These are phyloP conservation scores for Psilocybe cyanescens DNA, from an alignment of 768 basidiomycete genomes.

Conservation along the genomic window DNA sequence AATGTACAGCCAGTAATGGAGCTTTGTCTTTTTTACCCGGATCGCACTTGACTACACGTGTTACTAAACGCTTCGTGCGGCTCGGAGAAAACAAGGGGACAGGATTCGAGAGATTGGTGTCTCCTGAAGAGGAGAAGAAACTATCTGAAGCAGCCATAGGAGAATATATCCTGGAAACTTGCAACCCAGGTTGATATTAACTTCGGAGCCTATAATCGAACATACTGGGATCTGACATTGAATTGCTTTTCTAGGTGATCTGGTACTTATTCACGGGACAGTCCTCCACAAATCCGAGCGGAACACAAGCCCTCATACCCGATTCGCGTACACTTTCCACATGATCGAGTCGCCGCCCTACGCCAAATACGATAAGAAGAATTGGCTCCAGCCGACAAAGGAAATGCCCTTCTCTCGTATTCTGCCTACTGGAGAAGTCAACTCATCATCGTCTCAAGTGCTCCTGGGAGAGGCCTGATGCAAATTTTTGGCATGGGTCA, in stretches of 20 bases:
- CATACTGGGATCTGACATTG: no score
- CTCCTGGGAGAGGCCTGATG: no score
- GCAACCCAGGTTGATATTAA: slow-evolving; percentile 63
- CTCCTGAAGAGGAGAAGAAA: slow-evolving; percentile 36
- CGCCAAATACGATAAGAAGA: slow-evolving; percentile 85
- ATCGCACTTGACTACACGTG: slow-evolving; percentile 76
- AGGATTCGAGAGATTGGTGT: slow-evolving; percentile 71
- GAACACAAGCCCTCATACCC: slow-evolving; percentile 78
- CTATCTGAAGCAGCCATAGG: slow-evolving; percentile 34
- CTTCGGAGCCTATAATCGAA: neutral
- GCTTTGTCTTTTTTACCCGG: slow-evolving; percentile 90
- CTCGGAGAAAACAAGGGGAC: slow-evolving; percentile 73
- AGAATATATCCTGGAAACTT: slow-evolving; percentile 69
- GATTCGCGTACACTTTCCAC: slow-evolving; percentile 96
- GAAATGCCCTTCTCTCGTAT: slow-evolving; percentile 81
- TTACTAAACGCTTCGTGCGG: slow-evolving; percentile 87
- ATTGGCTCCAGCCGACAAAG: slow-evolving; percentile 91
- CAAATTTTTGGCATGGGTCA: no score
- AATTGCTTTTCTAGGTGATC: slow-evolving; percentile 59
- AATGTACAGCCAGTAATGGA: slow-evolving; percentile 82
- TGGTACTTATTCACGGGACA: slow-evolving; percentile 92
- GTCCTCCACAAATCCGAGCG: slow-evolving; percentile 92
- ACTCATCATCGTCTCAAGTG: neutral
- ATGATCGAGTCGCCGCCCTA: slow-evolving; percentile 82
- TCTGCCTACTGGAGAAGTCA: slow-evolving; percentile 34